Conservation (phyloP, 805 yeast genomes). For the Hanseniaspora occidentalis region DNA sequence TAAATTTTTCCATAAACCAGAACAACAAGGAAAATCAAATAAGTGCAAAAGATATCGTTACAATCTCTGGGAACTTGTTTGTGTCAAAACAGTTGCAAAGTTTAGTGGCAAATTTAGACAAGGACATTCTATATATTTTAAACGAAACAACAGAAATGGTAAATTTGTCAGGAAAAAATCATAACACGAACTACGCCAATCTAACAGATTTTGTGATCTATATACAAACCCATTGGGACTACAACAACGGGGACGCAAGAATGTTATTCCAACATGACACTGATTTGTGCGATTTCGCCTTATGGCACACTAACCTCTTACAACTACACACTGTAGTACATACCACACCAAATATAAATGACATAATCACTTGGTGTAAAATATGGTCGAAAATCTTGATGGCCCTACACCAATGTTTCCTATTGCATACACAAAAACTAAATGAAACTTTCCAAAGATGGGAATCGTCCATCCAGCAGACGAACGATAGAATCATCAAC, state of each 20-base stretch:
- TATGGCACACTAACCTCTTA: neutral
- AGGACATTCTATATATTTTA: too few species aligned
- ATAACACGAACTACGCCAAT: neutral
- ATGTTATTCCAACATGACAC: neutral
- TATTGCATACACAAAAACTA: too few species aligned
- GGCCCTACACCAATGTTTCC: neutral
- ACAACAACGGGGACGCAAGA: neutral
- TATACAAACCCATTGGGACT: neutral
- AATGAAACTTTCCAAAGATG: too few species aligned
- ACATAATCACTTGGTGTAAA: neutral
- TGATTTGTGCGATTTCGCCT: neutral
- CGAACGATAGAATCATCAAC: too few species aligned
- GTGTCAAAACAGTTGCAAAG: too few species aligned
- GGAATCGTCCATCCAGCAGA: too few species aligned
- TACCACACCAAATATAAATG: neutral
- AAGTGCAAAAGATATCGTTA: too few species aligned
- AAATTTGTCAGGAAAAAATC: too few species aligned
- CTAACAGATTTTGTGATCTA: neutral
- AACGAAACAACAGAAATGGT: too few species aligned
- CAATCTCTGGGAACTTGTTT: too few species aligned
- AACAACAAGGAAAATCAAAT: too few species aligned
- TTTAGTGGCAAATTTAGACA: too few species aligned
- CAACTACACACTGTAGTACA: neutral
- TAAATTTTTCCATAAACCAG: slow-evolving; percentile 32
- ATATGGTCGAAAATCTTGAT: neutral